Conservation (phyloP, 176 grass and related monocot species). For the Hsuehochloa calcarea region DNA sequence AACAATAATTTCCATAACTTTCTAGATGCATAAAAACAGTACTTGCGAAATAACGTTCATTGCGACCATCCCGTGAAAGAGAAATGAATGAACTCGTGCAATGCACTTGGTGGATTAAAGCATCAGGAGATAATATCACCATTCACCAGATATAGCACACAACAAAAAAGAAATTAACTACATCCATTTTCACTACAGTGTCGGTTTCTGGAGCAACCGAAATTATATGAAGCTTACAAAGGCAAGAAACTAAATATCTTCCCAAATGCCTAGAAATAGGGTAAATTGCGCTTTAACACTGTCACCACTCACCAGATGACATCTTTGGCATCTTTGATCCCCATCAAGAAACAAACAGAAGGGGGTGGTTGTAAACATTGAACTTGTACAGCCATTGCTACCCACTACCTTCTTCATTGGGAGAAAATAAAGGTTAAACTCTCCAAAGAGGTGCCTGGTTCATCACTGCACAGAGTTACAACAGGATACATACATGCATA, state of each 20-base stretch:
- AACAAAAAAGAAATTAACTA: not conserved
- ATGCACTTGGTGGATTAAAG: not conserved
- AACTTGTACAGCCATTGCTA: constrained; percentile 5
- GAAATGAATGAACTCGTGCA: not conserved
- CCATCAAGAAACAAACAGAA: not conserved
- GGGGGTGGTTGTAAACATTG: not conserved
- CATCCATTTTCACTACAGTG: not conserved
- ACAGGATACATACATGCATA: constrained; percentile 40
- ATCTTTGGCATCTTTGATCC: not conserved
- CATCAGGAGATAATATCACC: not conserved
- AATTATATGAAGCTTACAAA: not conserved
- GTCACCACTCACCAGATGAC: not conserved
- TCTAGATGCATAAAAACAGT: not conserved
- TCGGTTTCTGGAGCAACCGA: not conserved
- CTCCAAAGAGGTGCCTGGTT: not conserved
- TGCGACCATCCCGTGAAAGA: not conserved
- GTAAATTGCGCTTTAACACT: not conserved
- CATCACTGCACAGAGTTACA: constrained; percentile 40
- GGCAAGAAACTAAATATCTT: not conserved
- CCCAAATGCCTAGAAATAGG: not conserved
- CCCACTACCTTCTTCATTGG: constrained; percentile 21
- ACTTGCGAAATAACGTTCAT: not conserved
- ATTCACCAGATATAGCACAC: not conserved
- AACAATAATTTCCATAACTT: not conserved
- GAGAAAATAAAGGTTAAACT: constrained; percentile 22